phyloP scores from a whole-genome alignment of 2,329 filamentous ascomycete species.

The Magnaporthiopsis incrustans region DNA sequence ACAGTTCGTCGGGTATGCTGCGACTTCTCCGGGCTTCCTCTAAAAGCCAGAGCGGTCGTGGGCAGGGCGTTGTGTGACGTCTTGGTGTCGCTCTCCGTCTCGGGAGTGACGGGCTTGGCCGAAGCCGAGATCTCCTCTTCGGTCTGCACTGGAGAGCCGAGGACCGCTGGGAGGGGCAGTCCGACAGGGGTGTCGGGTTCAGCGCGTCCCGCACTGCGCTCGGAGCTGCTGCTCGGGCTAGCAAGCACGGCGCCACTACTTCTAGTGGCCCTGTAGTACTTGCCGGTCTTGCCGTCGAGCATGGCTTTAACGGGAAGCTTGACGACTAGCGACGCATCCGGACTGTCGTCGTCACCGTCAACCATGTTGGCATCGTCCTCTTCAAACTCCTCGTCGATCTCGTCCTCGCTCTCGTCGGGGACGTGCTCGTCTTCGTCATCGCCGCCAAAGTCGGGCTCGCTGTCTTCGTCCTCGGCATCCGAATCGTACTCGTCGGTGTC shows the following conservation, averaged over 20 bases:
- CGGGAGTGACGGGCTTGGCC: constrained; percentile 11
- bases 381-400: constrained; percentile 49
- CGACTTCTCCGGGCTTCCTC: constrained; percentile 53
- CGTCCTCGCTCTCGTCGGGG: constrained; percentile 48
- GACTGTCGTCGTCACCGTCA: constrained; percentile 39
- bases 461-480: constrained; percentile 58
- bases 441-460: constrained; percentile 67
- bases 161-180: neutral
- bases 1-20: constrained; percentile 25
- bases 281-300: constrained; percentile 25
- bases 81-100: neutral
- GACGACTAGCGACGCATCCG: constrained; percentile 59
- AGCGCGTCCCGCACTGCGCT: constrained; percentile 8
- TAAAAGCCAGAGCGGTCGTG: constrained; percentile 46
- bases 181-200: neutral
- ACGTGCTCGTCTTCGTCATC: constrained; percentile 63
- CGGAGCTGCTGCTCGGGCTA: constrained; percentile 7
- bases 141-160: constrained; percentile 14
- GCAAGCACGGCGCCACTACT: neutral
- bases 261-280: constrained; percentile 20
- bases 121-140: constrained; percentile 23
- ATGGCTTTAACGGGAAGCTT: constrained; percentile 53
- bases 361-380: constrained; percentile 44
- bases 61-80: neutral
- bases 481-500: constrained; percentile 45